Evolutionary conservation across 2,329 filamentous ascomycete species (phyloP).

Genomic region (Aspergillus luchuensis): DNA sequence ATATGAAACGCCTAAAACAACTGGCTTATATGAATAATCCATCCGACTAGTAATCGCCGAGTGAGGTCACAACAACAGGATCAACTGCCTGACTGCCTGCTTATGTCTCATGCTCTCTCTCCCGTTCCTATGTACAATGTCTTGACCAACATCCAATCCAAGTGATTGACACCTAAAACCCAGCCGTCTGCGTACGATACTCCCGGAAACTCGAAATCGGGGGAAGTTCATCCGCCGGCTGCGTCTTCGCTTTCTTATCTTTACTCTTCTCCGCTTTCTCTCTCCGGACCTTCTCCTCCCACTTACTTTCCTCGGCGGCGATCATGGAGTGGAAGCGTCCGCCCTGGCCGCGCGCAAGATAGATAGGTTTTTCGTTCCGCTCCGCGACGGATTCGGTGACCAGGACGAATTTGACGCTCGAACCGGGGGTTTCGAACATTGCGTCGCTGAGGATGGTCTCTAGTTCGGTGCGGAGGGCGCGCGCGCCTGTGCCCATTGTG

Average conservation of each 20-base stretch:
- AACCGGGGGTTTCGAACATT: conserved; percentile 75
- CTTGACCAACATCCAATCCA: too few species aligned
- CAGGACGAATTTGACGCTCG: conserved; percentile 68
- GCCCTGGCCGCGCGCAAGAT: conserved; percentile 55
- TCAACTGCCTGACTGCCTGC: too few species aligned
- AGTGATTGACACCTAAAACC: conserved; percentile 17
- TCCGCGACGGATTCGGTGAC: conserved; percentile 70
- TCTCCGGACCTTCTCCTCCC: conserved; percentile 46
- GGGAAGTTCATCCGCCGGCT: conserved; percentile 16
- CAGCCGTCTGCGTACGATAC: conserved; percentile 44
- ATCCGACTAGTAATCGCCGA: not conserved
- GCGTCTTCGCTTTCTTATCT: conserved; percentile 19
- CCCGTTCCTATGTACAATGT: not conserved
- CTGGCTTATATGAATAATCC: too few species aligned
- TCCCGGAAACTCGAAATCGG: conserved; percentile 45
- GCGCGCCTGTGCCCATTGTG: conserved; percentile 74
- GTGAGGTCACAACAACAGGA: not conserved
- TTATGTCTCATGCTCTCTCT: too few species aligned
- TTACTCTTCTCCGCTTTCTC: conserved; percentile 36
- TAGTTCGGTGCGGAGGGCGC: conserved; percentile 77
- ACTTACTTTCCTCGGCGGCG: conserved; percentile 53
- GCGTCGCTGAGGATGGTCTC: conserved; percentile 76
- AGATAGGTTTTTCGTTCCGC: conserved; percentile 59
- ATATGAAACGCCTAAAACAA: too few species aligned
- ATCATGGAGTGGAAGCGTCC: conserved; percentile 54